Percentiles rank a stretch among this genome's conserved stretches.
phyloP scores from a whole-genome alignment of 371 early-diverging fungal genomes.

The Smittium culicis region DNA sequence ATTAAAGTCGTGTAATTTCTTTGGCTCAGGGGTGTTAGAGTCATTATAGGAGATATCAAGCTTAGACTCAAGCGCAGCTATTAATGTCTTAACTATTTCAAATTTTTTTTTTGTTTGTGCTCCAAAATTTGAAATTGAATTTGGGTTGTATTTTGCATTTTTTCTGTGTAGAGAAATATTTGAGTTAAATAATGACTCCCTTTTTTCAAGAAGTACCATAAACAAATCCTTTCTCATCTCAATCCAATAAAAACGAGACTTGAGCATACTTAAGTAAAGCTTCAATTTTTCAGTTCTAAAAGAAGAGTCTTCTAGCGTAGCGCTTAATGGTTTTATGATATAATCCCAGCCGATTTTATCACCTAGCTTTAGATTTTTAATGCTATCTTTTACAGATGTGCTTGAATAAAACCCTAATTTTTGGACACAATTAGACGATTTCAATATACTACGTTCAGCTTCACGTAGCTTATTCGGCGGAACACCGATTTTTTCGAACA shows the following conservation, averaged over 20 bases:
- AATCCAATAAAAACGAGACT: background rate
- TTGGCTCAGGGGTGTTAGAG: no score
- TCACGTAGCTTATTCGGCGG: background rate
- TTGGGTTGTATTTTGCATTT: background rate
- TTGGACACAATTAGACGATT: background rate
- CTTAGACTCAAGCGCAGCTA: background rate
- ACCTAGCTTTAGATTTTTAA: background rate
- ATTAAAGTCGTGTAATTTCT: no score
- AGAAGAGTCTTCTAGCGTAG: background rate
- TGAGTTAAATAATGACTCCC: background rate
- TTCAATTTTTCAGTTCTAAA: background rate
- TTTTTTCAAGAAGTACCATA: background rate
- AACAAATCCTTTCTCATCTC: slow-evolving; percentile 2
- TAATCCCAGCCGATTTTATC: background rate
- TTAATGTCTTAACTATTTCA: background rate
- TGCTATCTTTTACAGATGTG: background rate
- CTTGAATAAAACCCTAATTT: background rate
- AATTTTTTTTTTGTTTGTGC: background rate
- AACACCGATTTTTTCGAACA: background rate
- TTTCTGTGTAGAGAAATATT: background rate
- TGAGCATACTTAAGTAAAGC: background rate
- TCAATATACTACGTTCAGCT: background rate
- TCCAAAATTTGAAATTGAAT: background rate
- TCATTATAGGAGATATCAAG: background rate
- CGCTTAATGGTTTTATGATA: background rate